A percentile compares a stretch with the other conserved stretches of the same genome.
Evolutionary conservation across 192 early-diverging fungal genomes (phyloP).

Genomic region (Haplosporangium gracile): DNA sequence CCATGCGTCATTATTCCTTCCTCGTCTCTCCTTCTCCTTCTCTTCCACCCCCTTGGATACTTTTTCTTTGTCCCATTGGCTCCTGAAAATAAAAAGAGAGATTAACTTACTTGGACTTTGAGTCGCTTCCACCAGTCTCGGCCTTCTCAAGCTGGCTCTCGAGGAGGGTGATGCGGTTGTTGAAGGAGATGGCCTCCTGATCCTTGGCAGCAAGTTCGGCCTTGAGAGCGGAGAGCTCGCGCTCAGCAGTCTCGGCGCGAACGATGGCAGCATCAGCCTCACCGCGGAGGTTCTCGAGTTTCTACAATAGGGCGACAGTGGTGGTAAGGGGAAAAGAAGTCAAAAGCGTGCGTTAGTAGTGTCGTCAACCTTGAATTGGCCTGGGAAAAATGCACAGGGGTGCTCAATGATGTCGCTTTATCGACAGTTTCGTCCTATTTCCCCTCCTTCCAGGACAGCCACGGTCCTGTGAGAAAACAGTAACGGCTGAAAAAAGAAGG

Average conservation of each 20-base stretch:
- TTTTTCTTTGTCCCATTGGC: neutral
- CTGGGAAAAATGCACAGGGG: neutral
- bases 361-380: neutral
- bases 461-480: neutral
- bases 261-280: constrained; percentile 74
- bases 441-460: neutral
- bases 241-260: constrained; percentile 75
- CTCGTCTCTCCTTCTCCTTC: neutral
- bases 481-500: neutral
- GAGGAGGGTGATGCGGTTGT: constrained; percentile 72
- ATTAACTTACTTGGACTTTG: constrained; percentile 64
- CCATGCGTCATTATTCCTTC: neutral
- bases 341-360: neutral
- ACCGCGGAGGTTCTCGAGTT: constrained; percentile 71
- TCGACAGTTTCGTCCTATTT: neutral
- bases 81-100: neutral
- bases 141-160: constrained; percentile 72
- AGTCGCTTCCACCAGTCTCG: constrained; percentile 71
- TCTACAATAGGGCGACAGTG: constrained; percentile 57
- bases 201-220: constrained; percentile 75
- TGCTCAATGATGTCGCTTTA: neutral
- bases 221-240: constrained; percentile 67
- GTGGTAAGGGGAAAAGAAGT: neutral
- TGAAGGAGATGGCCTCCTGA: constrained; percentile 75
- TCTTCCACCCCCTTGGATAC: neutral